Percentiles rank a stretch among this genome's conserved stretches.
Conservation (phyloP, 2,329 filamentous ascomycete species). For the Clonostachys rosea region DNA sequence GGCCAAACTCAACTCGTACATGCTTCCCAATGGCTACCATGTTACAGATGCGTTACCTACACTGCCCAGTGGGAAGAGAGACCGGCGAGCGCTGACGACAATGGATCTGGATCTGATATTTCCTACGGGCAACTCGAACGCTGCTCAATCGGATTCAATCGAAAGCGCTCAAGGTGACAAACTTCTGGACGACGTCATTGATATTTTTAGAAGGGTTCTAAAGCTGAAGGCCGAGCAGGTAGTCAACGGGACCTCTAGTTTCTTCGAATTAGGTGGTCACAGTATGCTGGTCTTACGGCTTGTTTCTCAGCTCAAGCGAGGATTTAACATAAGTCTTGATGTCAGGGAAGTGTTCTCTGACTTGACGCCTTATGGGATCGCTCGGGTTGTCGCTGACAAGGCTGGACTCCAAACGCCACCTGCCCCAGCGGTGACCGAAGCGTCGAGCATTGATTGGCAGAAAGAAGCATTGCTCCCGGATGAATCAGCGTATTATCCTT, state of each 20-base stretch:
- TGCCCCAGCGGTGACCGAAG: not conserved
- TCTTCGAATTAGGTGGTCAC: slow-evolving; percentile 16
- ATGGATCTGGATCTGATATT: not conserved
- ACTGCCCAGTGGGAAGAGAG: slow-evolving; percentile 14
- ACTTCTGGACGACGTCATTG: not conserved
- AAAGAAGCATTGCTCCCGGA: not conserved
- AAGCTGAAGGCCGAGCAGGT: slow-evolving; percentile 9
- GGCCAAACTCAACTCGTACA: slow-evolving; percentile 13
- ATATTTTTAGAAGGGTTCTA: slow-evolving; percentile 1
- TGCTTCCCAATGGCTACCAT: slow-evolving; percentile 15
- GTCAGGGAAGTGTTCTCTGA: not conserved
- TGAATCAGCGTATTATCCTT: not conserved
- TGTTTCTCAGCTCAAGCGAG: slow-evolving; percentile 14
- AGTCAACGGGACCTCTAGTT: slow-evolving; percentile 9
- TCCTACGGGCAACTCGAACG: not conserved
- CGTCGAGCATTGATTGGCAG: not conserved
- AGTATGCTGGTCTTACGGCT: slow-evolving; percentile 15
- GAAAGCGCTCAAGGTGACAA: not conserved
- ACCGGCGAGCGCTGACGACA: slow-evolving; percentile 10
- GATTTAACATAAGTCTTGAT: slow-evolving; percentile 10
- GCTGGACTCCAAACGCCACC: not conserved
- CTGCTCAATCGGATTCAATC: no score
- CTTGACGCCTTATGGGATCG: slow-evolving; percentile 7
- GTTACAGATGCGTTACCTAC: slow-evolving; percentile 10
- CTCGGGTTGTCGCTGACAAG: not conserved